These are phyloP conservation scores for Leucocoprinus birnbaumii DNA, from an alignment of 768 basidiomycete genomes.

Conservation along the genomic window DNA sequence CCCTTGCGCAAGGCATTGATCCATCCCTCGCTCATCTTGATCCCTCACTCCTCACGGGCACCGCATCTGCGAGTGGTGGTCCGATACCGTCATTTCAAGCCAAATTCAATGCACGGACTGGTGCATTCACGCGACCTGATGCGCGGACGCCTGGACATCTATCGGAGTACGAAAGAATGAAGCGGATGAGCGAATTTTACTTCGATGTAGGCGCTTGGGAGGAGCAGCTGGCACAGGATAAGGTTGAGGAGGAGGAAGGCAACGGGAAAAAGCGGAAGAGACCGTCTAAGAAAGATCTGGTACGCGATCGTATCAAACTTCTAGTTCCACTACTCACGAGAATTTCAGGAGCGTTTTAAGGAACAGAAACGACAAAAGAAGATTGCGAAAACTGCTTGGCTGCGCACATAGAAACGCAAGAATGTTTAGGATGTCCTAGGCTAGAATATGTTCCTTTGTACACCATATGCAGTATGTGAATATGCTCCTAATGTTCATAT, in stretches of 20 bases:
- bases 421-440: neutral
- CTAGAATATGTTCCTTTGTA: no score
- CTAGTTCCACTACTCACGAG: slow-evolving; percentile 9
- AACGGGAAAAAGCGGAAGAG: slow-evolving; percentile 72
- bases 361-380: slow-evolving; percentile 82
- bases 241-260: slow-evolving; percentile 43
- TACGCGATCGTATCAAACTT: slow-evolving; percentile 22
- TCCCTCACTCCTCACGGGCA: slow-evolving; percentile 52
- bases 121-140: slow-evolving; percentile 64
- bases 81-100: slow-evolving; percentile 53
- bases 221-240: slow-evolving; percentile 52
- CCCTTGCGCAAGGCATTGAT: slow-evolving; percentile 78
- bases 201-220: slow-evolving; percentile 86
- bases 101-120: slow-evolving; percentile 81
- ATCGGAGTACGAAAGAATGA: slow-evolving; percentile 77
- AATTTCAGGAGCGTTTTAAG: slow-evolving; percentile 75
- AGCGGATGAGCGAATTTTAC: slow-evolving; percentile 86
- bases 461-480: no score
- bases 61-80: slow-evolving; percentile 25
- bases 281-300: slow-evolving; percentile 82
- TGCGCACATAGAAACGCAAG: slow-evolving; percentile 56
- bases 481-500: no score
- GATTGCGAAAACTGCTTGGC: slow-evolving; percentile 85
- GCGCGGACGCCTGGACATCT: slow-evolving; percentile 73
- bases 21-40: slow-evolving; percentile 80